These are phyloP conservation scores for Domatiomyces globalis DNA, from an alignment of 2,329 filamentous ascomycete species.

Conservation along the genomic window DNA sequence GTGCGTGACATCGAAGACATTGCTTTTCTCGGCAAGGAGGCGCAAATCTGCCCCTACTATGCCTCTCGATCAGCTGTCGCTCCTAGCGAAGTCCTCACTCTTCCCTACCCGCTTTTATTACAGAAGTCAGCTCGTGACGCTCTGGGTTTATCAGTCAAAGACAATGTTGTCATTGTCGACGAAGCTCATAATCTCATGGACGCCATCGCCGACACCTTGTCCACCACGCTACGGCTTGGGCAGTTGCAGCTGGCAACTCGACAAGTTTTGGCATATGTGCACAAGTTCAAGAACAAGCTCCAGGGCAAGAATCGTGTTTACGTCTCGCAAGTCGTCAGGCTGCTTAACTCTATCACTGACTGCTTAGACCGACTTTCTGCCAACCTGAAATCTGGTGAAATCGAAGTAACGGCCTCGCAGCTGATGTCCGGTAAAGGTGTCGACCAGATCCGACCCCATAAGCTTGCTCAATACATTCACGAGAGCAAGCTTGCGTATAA, in stretches of 20 bases:
- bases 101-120: slow-evolving; percentile 81
- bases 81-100: slow-evolving; percentile 69
- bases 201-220: slow-evolving; percentile 75
- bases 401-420: slow-evolving; percentile 54
- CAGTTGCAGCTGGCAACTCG: slow-evolving; percentile 60
- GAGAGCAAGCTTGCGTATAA: slow-evolving; percentile 89
- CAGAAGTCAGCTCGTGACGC: slow-evolving; percentile 80
- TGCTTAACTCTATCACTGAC: slow-evolving; percentile 62
- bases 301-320: slow-evolving; percentile 88
- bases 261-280: slow-evolving; percentile 69
- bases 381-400: slow-evolving; percentile 39
- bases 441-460: slow-evolving; percentile 90
- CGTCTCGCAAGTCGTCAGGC: slow-evolving; percentile 69
- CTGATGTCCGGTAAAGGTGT: slow-evolving; percentile 72
- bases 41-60: slow-evolving; percentile 88
- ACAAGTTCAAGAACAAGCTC: slow-evolving; percentile 72
- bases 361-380: slow-evolving; percentile 46
- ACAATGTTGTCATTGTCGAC: slow-evolving; percentile 86
- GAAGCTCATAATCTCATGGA: slow-evolving; percentile 98
- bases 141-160: slow-evolving; percentile 69
- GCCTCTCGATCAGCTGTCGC: slow-evolving; percentile 76
- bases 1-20: slow-evolving; percentile 92
- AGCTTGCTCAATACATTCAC: slow-evolving; percentile 73
- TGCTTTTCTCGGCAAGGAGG: slow-evolving; percentile 57
- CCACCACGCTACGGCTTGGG: slow-evolving; percentile 56